Evolutionary conservation across 441 rosid genomes (phyloP).

Genomic region (Aleurites moluccanus): DNA sequence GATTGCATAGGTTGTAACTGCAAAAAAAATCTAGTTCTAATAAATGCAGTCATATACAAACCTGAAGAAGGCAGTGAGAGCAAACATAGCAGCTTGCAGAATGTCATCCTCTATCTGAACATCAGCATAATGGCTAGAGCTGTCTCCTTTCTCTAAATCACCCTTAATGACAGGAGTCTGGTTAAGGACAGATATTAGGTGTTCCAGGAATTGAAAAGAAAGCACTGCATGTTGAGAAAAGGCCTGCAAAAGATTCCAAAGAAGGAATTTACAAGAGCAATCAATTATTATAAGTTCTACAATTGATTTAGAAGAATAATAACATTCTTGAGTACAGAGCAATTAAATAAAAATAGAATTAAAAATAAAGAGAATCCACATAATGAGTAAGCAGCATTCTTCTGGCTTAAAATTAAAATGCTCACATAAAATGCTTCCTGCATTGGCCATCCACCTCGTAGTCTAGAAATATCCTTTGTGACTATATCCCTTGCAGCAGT

Average conservation of each 20-base stretch:
- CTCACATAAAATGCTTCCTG: constrained; percentile 97
- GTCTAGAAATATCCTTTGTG: constrained; percentile 95
- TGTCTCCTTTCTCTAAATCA: constrained; percentile 69
- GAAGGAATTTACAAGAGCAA: not conserved
- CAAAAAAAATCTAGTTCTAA: constrained; percentile 19
- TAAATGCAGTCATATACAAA: constrained; percentile 33
- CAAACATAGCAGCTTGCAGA: constrained; percentile 85
- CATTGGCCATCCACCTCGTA: constrained; percentile 99
- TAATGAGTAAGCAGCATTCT: constrained; percentile 14
- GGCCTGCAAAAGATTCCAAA: constrained; percentile 46
- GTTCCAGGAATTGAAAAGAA: constrained; percentile 80
- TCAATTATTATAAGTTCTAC: constrained; percentile 2
- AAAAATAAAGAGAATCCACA: not conserved
- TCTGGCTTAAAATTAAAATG: constrained; percentile 21
- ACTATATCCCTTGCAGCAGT: constrained; percentile 87
- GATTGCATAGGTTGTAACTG: constrained; percentile 26
- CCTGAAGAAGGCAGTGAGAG: constrained; percentile 98
- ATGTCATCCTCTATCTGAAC: constrained; percentile 61
- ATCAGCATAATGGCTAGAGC: constrained; percentile 43
- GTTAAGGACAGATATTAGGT: constrained; percentile 72
- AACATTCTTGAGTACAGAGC: constrained; percentile 3
- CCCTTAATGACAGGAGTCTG: constrained; percentile 51
- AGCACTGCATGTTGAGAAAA: constrained; percentile 87
- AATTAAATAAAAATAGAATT: not conserved
- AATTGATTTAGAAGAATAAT: not conserved